Evolutionary conservation across 139 green algal genomes (phyloP).

Genomic region (Micractinium sp.): DNA sequence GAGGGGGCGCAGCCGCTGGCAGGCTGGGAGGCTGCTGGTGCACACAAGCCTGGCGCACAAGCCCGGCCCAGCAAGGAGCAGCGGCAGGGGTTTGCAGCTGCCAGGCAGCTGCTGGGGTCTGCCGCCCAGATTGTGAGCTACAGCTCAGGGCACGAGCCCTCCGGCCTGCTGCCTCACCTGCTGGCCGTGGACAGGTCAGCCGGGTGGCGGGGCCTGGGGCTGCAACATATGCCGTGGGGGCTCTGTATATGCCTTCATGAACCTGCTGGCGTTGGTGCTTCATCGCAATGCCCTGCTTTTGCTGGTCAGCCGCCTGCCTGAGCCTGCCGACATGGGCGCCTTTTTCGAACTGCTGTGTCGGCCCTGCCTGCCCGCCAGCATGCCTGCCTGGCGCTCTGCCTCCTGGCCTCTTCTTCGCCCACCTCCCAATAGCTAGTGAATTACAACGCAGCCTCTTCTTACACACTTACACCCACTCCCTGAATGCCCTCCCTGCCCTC

Average conservation of each 20-base stretch:
- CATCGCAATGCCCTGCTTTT: too few species aligned
- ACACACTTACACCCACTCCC: too few species aligned
- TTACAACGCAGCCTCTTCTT: not conserved
- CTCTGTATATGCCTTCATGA: too few species aligned
- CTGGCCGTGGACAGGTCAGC: conserved; percentile 19
- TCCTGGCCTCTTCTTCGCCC: too few species aligned
- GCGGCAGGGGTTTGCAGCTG: not conserved
- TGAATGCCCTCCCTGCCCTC: too few species aligned
- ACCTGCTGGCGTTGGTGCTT: too few species aligned
- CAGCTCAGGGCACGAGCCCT: not conserved
- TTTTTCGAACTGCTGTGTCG: too few species aligned
- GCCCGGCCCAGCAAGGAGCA: not conserved
- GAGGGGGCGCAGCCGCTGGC: not conserved
- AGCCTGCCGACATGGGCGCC: too few species aligned
- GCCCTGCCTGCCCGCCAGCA: too few species aligned
- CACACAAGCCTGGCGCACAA: not conserved
- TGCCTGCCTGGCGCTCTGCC: too few species aligned
- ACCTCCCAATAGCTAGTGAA: too few species aligned
- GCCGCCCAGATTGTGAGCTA: not conserved
- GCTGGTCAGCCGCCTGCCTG: not conserved
- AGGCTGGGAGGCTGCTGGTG: not conserved
- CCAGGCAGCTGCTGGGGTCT: not conserved
- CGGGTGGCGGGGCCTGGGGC: not conserved
- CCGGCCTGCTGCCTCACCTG: conserved; percentile 16
- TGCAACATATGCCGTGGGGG: not conserved